Evolutionary conservation across 805 yeast genomes (phyloP).

Genomic region (Wickerhamiella brachini): DNA sequence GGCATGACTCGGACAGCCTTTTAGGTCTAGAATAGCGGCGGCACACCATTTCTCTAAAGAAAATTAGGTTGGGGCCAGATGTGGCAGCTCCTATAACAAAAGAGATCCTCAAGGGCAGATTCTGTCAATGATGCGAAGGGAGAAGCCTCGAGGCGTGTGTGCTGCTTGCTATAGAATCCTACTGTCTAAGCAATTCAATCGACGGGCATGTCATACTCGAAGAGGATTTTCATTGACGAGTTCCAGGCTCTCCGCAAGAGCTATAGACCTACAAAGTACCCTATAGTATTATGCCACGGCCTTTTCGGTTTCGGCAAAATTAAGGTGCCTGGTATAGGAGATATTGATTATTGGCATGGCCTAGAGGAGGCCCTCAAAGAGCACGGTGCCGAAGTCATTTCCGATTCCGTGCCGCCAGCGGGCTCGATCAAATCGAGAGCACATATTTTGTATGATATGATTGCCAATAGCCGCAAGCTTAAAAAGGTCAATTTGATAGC

Average conservation of each 20-base stretch:
- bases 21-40: too few species aligned
- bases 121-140: too few species aligned
- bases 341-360: slow-evolving; percentile 73
- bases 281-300: slow-evolving; percentile 78
- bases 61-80: too few species aligned
- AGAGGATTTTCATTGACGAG: slow-evolving; percentile 6
- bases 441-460: slow-evolving; percentile 35
- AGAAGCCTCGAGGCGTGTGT: too few species aligned
- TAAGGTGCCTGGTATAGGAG: slow-evolving; percentile 27
- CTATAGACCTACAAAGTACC: slow-evolving; percentile 26
- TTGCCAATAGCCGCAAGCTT: slow-evolving; percentile 23
- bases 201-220: neutral
- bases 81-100: too few species aligned
- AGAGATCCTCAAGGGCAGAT: too few species aligned
- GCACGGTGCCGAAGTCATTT: slow-evolving; percentile 54
- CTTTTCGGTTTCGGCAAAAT: slow-evolving; percentile 64
- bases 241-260: slow-evolving; percentile 11
- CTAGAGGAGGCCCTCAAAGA: slow-evolving; percentile 44
- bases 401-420: slow-evolving; percentile 72
- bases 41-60: too few species aligned
- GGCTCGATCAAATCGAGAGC: slow-evolving; percentile 67
- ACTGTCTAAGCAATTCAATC: too few species aligned
- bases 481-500: slow-evolving; percentile 58
- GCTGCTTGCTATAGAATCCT: too few species aligned
- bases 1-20: too few species aligned